A percentile compares a stretch with the other conserved stretches of the same genome.
Conservation (phyloP, 345 rosid species). For the Melastoma malabathricum region DNA sequence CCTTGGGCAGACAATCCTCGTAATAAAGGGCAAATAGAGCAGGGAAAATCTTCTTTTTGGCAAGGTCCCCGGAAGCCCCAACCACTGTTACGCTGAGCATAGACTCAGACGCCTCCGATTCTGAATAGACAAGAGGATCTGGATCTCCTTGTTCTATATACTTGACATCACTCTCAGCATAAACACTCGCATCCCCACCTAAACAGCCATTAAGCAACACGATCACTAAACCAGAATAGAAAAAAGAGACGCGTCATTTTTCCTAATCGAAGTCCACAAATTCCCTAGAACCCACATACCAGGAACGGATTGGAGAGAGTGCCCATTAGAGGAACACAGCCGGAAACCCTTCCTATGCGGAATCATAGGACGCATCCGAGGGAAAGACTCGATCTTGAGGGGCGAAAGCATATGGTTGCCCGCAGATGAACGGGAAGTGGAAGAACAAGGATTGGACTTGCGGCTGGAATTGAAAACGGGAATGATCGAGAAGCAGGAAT, state of each 20-base stretch:
- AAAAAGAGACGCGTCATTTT: neutral
- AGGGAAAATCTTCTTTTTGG: conserved; percentile 86
- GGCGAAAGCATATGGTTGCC: neutral
- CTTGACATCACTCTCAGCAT: conserved; percentile 17
- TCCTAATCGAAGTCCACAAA: neutral
- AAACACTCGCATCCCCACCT: conserved; percentile 28
- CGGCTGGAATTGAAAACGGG: no score
- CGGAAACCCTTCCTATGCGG: conserved; percentile 26
- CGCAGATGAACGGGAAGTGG: no score
- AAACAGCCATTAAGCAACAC: conserved; percentile 1
- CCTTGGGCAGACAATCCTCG: conserved; percentile 73
- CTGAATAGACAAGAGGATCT: conserved; percentile 7
- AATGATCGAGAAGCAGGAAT: no score
- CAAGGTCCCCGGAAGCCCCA: conserved; percentile 95
- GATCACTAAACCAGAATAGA: conserved; percentile 3
- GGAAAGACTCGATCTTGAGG: neutral
- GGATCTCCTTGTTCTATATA: conserved; percentile 13
- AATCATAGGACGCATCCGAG: conserved; percentile 26
- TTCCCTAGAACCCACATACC: conserved; percentile 13
- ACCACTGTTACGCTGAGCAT: conserved; percentile 73
- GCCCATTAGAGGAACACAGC: conserved; percentile 56
- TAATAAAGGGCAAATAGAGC: conserved; percentile 84
- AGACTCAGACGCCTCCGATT: conserved; percentile 20
- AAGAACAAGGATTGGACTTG: no score
- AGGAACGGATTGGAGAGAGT: conserved; percentile 34